Evolutionary conservation across 805 yeast species (phyloP).

Genomic region (Debaryomyces prosopidis): DNA sequence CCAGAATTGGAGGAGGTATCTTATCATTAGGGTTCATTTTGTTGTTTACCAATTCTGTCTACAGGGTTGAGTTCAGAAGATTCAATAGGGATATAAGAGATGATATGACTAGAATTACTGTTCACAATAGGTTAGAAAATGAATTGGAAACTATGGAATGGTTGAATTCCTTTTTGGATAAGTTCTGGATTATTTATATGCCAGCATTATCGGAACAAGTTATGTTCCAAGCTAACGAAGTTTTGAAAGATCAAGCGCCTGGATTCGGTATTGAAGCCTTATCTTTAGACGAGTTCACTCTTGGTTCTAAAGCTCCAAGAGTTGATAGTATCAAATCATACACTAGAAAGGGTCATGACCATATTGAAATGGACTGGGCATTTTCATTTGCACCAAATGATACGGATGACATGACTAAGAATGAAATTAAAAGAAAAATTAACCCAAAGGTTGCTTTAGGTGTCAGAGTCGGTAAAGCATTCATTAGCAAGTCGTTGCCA

Average conservation of each 20-base stretch:
- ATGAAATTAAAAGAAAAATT: constrained; percentile 65
- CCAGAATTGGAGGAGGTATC: constrained; percentile 63
- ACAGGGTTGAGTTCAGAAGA: constrained; percentile 72
- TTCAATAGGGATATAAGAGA: constrained; percentile 74
- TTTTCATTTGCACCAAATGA: constrained; percentile 81
- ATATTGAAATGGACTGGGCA: constrained; percentile 82
- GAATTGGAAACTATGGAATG: constrained; percentile 76
- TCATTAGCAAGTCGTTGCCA: constrained; percentile 75
- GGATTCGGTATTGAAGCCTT: constrained; percentile 80
- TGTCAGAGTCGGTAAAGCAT: constrained; percentile 77
- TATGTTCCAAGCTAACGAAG: constrained; percentile 64
- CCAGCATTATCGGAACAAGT: constrained; percentile 80
- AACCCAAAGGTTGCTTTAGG: constrained; percentile 83
- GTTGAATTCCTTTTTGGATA: constrained; percentile 74
- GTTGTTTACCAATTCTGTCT: constrained; percentile 62
- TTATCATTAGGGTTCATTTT: constrained; percentile 62
- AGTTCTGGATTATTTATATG: constrained; percentile 89
- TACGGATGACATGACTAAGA: constrained; percentile 79
- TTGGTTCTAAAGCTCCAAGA: constrained; percentile 80
- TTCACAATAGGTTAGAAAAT: constrained; percentile 63
- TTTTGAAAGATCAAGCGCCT: constrained; percentile 70
- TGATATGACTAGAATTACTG: constrained; percentile 66
- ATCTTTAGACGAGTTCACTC: constrained; percentile 71
- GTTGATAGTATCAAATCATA: constrained; percentile 71
- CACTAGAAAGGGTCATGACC: constrained; percentile 65